phyloP scores from a whole-genome alignment of 768 basidiomycete species.

The Tephrocybe sp. region DNA sequence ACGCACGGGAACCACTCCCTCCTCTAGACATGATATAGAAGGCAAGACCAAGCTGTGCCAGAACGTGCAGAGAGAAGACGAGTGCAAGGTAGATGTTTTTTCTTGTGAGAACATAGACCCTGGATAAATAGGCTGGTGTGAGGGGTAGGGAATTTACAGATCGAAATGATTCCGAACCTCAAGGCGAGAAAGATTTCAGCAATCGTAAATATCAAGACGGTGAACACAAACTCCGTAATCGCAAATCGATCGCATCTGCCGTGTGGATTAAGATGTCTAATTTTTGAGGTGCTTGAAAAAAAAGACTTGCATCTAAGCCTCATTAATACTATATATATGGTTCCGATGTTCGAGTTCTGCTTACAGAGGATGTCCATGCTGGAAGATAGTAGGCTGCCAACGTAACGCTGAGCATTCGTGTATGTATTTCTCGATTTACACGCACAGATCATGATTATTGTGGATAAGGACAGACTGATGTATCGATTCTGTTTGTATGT shows the following conservation, averaged over 20 bases:
- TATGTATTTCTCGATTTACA: background rate
- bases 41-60: conserved; percentile 15
- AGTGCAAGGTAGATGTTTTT: conserved; percentile 15
- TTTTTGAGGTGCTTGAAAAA: background rate
- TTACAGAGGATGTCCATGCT: conserved; percentile 10
- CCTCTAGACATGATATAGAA: conserved; percentile 14
- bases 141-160: background rate
- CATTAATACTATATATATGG: background rate
- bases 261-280: background rate
- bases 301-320: conserved; percentile 8
- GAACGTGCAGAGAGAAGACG: conserved; percentile 10
- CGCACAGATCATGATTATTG: conserved; percentile 14
- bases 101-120: conserved; percentile 17
- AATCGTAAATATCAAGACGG: conserved; percentile 19
- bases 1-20: conserved; percentile 2
- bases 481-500: conserved; percentile 19
- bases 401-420: background rate
- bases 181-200: conserved; percentile 19
- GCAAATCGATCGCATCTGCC: conserved; percentile 20
- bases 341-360: background rate
- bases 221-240: conserved; percentile 17
- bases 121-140: background rate
- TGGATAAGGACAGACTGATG: conserved; percentile 14
- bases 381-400: conserved; percentile 15
- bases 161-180: conserved; percentile 12